Percentiles rank a stretch among this genome's conserved stretches.
phyloP scores from a whole-genome alignment of 345 rosid species.

The Salix viminalis region DNA sequence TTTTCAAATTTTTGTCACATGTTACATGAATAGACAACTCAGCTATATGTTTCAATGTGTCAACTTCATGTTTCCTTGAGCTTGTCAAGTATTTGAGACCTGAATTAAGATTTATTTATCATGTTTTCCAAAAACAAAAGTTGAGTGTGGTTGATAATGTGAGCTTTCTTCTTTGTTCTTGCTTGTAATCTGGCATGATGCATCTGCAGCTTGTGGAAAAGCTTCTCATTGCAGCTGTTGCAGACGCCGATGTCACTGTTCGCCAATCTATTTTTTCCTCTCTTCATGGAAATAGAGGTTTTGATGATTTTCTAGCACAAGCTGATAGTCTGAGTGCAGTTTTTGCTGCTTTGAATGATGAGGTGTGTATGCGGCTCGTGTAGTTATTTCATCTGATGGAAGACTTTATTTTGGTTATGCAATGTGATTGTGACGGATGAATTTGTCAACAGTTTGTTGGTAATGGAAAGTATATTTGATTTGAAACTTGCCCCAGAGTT shows the following conservation, averaged over 20 bases:
- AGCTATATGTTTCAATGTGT: neutral
- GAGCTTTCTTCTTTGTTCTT: constrained; percentile 16
- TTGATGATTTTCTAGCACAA: constrained; percentile 93
- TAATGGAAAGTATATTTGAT: neutral
- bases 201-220: constrained; percentile 89
- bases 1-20: neutral
- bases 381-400: neutral
- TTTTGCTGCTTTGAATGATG: constrained; percentile 97
- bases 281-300: constrained; percentile 70
- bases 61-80: neutral
- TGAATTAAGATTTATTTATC: neutral
- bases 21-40: neutral
- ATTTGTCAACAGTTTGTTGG: neutral
- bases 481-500: neutral
- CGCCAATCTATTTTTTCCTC: constrained; percentile 86
- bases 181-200: constrained; percentile 24
- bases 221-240: constrained; percentile 93
- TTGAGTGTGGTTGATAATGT: neutral
- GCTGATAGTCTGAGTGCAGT: constrained; percentile 94
- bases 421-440: neutral
- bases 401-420: neutral
- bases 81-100: neutral
- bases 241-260: constrained; percentile 94
- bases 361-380: constrained; percentile 40
- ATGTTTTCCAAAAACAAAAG: neutral